Evolutionary conservation across 2,329 filamentous ascomycete species (phyloP).

Genomic region (Pseudopithomyces chartarum): DNA sequence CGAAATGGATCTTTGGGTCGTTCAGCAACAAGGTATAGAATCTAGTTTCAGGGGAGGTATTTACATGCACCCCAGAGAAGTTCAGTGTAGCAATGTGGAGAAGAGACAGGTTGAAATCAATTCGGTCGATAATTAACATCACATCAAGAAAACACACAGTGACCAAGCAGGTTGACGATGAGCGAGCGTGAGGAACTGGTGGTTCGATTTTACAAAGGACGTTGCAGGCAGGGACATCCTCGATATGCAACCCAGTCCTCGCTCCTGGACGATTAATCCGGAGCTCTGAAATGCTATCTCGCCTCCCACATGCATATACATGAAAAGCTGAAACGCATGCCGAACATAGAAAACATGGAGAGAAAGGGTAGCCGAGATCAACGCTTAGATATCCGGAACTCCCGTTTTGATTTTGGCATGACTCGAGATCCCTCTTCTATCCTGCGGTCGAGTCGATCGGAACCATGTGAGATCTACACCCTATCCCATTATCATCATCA

Average conservation of each 20-base stretch:
- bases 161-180: background rate
- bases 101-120: background rate
- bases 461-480: slow-evolving; percentile 47
- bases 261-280: slow-evolving; percentile 42
- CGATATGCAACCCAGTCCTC: slow-evolving; percentile 51
- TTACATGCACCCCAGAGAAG: background rate
- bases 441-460: slow-evolving; percentile 48
- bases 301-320: slow-evolving; percentile 51
- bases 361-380: slow-evolving; percentile 46
- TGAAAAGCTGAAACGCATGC: slow-evolving; percentile 45
- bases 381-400: slow-evolving; percentile 52
- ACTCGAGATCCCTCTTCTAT: slow-evolving; percentile 52
- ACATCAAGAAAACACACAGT: background rate
- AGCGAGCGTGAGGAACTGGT: slow-evolving; percentile 41
- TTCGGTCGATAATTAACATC: background rate
- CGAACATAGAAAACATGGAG: slow-evolving; percentile 45
- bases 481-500: slow-evolving; percentile 45
- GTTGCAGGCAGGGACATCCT: slow-evolving; percentile 54
- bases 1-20: slow-evolving; percentile 5
- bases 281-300: slow-evolving; percentile 50
- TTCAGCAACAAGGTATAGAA: background rate
- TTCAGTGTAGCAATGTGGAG: background rate
- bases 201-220: slow-evolving; percentile 48
- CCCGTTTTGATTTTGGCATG: slow-evolving; percentile 49
- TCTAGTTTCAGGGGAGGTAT: background rate